Base-by-base conservation (phyloP, 163 green algal species). In the Scenedesmus sp. region DNA sequence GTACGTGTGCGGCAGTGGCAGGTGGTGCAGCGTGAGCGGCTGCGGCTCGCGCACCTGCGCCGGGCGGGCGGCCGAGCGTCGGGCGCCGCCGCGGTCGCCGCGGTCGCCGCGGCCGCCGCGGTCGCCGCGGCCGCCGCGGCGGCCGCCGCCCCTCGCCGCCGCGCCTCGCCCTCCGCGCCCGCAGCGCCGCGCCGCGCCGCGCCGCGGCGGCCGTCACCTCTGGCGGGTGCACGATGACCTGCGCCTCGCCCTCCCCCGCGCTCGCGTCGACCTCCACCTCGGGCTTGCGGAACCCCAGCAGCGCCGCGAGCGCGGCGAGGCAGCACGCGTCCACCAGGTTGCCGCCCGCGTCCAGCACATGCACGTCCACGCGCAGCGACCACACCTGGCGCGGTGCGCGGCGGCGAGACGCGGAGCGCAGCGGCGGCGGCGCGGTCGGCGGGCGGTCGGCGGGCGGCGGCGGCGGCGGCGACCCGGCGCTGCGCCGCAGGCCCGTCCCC, bases 1-100 rank as follows among this genome's bases (percentile, higher is more conserved):
- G 80, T 97, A 96, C 3, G 88, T 93, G 63, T 96, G 66, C 15
- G 91, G 83, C 44, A 98, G 66, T 0, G 95, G 95, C 42, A 94
- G 84, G 80, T 97, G 93, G 86, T 98, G 95, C 50, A 98, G 86
- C 34, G 83, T 94, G 42, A 98, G 93, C 6, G 93, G 91, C 57
- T 96, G 39, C 9, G 93, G 85, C 86, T 98, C 94, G 0, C 84
- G 70, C 28, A 87, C 85, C 74, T 77, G 31, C 69, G 73, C 45
- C 39, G 39, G n/a, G n/a, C n/a, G n/a, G n/a, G n/a, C n/a, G n/a
- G n/a, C n/a, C n/a, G n/a, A n/a, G n/a, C n/a, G n/a, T n/a, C n/a
- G n/a, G n/a, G n/a, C n/a, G n/a, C n/a, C n/a, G n/a, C n/a, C n/a
- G n/a, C n/a, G n/a, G n/a, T n/a, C n/a, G n/a, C n/a, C n/a, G n/a